These are phyloP conservation scores for Arthrobotrys pseudoclavata DNA, from an alignment of 2,329 filamentous ascomycete species.

Conservation along the genomic window DNA sequence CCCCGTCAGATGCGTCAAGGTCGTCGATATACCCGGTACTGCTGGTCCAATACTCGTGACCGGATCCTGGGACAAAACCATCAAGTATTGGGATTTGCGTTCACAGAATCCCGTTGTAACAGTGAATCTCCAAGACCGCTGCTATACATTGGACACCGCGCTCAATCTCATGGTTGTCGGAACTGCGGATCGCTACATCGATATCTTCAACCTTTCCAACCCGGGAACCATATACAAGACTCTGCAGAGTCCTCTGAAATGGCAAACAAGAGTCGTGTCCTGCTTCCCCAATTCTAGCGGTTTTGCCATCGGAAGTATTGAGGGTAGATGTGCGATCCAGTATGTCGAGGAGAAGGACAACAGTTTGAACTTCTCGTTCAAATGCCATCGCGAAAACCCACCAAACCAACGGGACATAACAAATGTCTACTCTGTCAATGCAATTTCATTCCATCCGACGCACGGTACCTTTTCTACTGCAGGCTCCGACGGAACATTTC, in stretches of 20 bases:
- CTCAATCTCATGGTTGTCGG: constrained; percentile 90
- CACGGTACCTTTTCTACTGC: constrained; percentile 99
- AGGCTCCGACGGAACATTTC: constrained; percentile 94
- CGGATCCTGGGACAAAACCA: constrained; percentile 89
- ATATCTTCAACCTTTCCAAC: constrained; percentile 90
- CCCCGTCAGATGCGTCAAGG: constrained; percentile 82
- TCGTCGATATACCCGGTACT: constrained; percentile 78
- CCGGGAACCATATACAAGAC: constrained; percentile 96
- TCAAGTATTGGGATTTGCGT: constrained; percentile 90
- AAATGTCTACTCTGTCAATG: constrained; percentile 95
- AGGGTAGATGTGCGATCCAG: constrained; percentile 96
- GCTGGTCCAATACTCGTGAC: constrained; percentile 87
- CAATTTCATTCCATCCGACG: constrained; percentile 95
- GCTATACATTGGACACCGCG: constrained; percentile 92
- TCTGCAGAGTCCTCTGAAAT: constrained; percentile 94
- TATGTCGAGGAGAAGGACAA: constrained; percentile 97
- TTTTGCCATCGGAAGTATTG: constrained; percentile 95
- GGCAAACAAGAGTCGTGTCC: constrained; percentile 95
- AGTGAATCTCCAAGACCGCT: constrained; percentile 79
- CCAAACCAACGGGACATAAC: constrained; percentile 76
- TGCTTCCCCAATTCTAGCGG: constrained; percentile 93
- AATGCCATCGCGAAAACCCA: constrained; percentile 90
- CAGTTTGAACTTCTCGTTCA: constrained; percentile 93
- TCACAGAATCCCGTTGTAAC: constrained; percentile 75
- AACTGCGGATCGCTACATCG: constrained; percentile 95